Percentiles rank a stretch among this genome's conserved stretches.
phyloP scores from a whole-genome alignment of 768 basidiomycete species.

The Boletus pseudopeckii region DNA sequence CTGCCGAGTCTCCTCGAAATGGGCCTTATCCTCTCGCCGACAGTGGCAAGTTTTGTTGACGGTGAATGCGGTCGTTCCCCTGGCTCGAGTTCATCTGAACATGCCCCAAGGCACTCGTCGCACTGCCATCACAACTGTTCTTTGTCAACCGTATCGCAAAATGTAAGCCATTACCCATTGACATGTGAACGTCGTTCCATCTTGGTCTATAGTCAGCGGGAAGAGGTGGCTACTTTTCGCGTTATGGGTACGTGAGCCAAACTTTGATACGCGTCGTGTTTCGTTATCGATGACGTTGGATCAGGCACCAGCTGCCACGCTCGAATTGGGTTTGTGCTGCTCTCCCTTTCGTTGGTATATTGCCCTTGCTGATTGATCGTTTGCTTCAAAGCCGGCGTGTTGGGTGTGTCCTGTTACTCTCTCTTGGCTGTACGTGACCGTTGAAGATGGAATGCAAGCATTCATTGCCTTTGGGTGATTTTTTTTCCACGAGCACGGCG shows the following conservation, averaged over 20 bases:
- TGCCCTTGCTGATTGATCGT: background rate
- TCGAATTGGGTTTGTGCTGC: constrained; percentile 13
- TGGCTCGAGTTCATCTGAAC: background rate
- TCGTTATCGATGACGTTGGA: constrained; percentile 4
- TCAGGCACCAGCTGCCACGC: constrained; percentile 13
- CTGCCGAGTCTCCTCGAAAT: background rate
- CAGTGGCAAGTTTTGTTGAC: constrained; percentile 23
- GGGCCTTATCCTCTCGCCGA: background rate
- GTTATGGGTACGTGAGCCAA: constrained; percentile 12
- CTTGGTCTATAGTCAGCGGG: constrained; percentile 10
- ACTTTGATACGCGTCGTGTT: background rate
- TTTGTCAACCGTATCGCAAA: constrained; percentile 18
- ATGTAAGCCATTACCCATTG: constrained; percentile 9
- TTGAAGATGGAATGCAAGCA: constrained; percentile 7
- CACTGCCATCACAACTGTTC: constrained; percentile 18
- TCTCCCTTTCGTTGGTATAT: background rate
- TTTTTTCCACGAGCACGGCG: background rate
- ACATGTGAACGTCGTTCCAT: background rate
- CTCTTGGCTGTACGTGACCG: background rate
- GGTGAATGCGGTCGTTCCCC: constrained; percentile 1
- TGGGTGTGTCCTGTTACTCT: constrained; percentile 5
- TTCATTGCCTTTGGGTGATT: constrained; percentile 14
- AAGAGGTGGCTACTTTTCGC: constrained; percentile 11
- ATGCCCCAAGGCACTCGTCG: constrained; percentile 5
- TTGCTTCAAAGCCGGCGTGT: constrained; percentile 6